phyloP scores from a whole-genome alignment of 2,329 filamentous ascomycete species.

The Penicillium palitans region DNA sequence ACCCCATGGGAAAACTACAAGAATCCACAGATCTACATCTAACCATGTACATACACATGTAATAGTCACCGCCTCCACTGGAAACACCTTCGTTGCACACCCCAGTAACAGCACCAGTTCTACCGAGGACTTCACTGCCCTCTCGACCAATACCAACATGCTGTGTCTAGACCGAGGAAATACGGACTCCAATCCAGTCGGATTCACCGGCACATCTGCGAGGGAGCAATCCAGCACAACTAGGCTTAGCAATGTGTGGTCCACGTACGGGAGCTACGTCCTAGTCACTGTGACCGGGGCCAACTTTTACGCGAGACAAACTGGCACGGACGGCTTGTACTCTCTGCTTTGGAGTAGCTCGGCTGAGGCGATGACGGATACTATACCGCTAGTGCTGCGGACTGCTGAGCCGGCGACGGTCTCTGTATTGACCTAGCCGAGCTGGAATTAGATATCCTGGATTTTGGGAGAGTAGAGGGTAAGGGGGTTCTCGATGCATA shows the following conservation, averaged over 20 bases:
- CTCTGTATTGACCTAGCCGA: slow-evolving; percentile 10
- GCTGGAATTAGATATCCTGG: neutral
- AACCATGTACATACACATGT: neutral
- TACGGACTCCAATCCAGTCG: slow-evolving; percentile 5
- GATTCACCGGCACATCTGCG: slow-evolving; percentile 2
- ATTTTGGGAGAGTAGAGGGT: neutral
- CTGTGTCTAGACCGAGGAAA: slow-evolving; percentile 11
- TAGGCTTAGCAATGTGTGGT: slow-evolving; percentile 16
- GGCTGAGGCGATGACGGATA: slow-evolving; percentile 7
- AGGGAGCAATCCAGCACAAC: neutral
- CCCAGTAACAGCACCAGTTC: slow-evolving; percentile 4
- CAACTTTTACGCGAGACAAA: slow-evolving; percentile 17
- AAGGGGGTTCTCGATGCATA: neutral
- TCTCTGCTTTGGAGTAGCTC: slow-evolving; percentile 16
- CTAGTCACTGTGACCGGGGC: slow-evolving; percentile 12
- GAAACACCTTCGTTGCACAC: slow-evolving; percentile 15
- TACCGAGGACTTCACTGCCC: neutral
- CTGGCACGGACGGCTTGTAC: slow-evolving; percentile 12
- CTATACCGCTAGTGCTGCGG: slow-evolving; percentile 13
- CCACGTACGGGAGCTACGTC: slow-evolving; percentile 16
- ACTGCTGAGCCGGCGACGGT: slow-evolving; percentile 14
- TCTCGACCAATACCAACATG: slow-evolving; percentile 5
- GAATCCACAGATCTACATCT: neutral
- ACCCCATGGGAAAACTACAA: neutral
- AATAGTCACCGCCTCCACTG: slow-evolving; percentile 4